phyloP scores from a whole-genome alignment of 495 filamentous ascomycete species.

The Podospora fimiseda region DNA sequence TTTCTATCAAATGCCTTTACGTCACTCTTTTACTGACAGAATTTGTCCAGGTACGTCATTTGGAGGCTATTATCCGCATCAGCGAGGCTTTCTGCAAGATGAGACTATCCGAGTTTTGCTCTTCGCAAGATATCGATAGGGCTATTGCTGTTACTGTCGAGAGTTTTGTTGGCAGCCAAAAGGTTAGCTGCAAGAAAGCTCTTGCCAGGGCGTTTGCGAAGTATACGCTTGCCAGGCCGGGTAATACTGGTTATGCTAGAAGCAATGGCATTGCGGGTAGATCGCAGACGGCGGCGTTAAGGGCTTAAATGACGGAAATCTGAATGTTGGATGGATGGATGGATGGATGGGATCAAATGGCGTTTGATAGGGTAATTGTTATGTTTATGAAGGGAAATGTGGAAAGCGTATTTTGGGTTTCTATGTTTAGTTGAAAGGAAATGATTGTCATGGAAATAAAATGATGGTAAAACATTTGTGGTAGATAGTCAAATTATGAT shows the following conservation, averaged over 20 bases:
- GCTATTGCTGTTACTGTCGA: slow-evolving; percentile 97
- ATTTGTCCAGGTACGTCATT: slow-evolving; percentile 71
- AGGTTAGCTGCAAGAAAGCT: slow-evolving; percentile 96
- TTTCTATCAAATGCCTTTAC: slow-evolving; percentile 6
- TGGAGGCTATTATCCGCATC: slow-evolving; percentile 96
- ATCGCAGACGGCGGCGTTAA: not conserved
- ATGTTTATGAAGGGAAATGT: too few relatives aligned
- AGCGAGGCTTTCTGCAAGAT: slow-evolving; percentile 89
- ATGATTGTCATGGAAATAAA: too few relatives aligned
- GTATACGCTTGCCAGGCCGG: slow-evolving; percentile 58
- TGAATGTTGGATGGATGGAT: not conserved
- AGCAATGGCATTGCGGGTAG: not conserved
- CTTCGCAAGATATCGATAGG: slow-evolving; percentile 83
- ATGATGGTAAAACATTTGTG: too few relatives aligned
- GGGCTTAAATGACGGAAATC: not conserved
- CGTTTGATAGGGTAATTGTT: too few relatives aligned
- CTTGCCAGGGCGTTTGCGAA: slow-evolving; percentile 95
- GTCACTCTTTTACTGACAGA: slow-evolving; percentile 8
- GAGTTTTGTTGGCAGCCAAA: slow-evolving; percentile 92
- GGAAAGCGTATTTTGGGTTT: too few relatives aligned
- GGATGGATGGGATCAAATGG: not conserved
- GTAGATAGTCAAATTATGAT: too few relatives aligned
- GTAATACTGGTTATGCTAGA: slow-evolving; percentile 1
- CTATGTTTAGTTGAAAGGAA: too few relatives aligned
- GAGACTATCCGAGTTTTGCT: slow-evolving; percentile 90